These are phyloP conservation scores for Eremothecium coryli DNA, from an alignment of 1,139 yeast species.

Conservation along the genomic window DNA sequence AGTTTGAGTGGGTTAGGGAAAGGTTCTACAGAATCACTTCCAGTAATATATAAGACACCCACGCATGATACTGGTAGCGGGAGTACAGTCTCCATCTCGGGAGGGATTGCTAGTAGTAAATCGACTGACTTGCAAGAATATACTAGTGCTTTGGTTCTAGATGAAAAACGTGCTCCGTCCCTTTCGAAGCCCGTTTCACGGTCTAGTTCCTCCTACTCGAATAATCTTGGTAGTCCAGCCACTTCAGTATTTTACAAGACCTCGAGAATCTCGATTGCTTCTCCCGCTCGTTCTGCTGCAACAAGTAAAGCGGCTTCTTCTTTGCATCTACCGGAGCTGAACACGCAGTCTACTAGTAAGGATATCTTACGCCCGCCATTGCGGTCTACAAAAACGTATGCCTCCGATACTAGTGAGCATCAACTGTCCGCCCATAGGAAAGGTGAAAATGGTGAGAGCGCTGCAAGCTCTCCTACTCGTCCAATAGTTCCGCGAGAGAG, in stretches of 20 bases:
- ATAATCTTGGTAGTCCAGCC: conserved; percentile 26
- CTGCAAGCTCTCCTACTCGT: too few species aligned
- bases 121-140: background rate
- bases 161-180: background rate
- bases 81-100: background rate
- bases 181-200: conserved; percentile 4
- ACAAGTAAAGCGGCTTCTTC: background rate
- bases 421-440: too few species aligned
- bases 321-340: background rate
- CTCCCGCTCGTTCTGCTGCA: conserved; percentile 13
- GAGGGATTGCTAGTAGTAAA: background rate
- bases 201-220: conserved; percentile 9
- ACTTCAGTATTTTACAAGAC: conserved; percentile 30
- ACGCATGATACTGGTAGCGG: background rate
- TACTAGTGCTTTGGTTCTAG: background rate
- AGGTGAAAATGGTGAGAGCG: too few species aligned
- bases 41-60: background rate
- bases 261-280: conserved; percentile 28
- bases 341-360: too few species aligned
- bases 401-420: too few species aligned
- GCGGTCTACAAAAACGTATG: too few species aligned
- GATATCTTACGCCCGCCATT: too few species aligned
- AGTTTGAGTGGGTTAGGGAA: background rate
- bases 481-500: too few species aligned
- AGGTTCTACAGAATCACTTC: background rate